phyloP scores from a whole-genome alignment of 1,139 yeast genomes.

The Zhuliangozyma parablackwelliae region DNA sequence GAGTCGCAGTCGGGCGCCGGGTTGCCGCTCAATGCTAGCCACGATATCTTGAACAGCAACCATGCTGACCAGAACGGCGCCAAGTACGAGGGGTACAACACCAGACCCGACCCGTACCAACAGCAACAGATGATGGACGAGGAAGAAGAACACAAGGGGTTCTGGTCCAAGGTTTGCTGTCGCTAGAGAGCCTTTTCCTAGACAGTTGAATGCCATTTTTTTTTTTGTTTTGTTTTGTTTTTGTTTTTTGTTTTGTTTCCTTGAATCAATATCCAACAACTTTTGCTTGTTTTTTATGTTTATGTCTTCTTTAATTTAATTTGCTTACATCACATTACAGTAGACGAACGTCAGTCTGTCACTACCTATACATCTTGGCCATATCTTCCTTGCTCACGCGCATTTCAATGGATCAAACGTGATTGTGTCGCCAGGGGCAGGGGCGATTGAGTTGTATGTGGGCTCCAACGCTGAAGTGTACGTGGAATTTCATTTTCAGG shows the following conservation, averaged over 20 bases:
- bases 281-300: no score
- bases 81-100: constrained; percentile 11
- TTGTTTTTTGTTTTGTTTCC: no score
- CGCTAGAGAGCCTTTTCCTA: constrained; percentile 17
- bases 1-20: constrained; percentile 22
- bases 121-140: constrained; percentile 34
- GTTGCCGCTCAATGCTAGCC: background rate
- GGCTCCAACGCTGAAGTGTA: constrained; percentile 4
- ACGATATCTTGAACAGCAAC: constrained; percentile 10
- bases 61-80: constrained; percentile 7
- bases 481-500: background rate
- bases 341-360: no score
- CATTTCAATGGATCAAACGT: constrained; percentile 45
- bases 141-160: constrained; percentile 36
- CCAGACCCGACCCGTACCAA: constrained; percentile 33
- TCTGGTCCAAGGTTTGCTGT: constrained; percentile 46
- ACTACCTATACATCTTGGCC: no score
- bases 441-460: constrained; percentile 2
- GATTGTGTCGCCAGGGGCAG: background rate
- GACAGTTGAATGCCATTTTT: no score
- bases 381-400: constrained; percentile 10
- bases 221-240: no score
- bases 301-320: no score
- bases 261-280: no score
- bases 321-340: no score